Conservation (phyloP, 2,329 filamentous ascomycete genomes). For the Lecanoromycetidae sp. region DNA sequence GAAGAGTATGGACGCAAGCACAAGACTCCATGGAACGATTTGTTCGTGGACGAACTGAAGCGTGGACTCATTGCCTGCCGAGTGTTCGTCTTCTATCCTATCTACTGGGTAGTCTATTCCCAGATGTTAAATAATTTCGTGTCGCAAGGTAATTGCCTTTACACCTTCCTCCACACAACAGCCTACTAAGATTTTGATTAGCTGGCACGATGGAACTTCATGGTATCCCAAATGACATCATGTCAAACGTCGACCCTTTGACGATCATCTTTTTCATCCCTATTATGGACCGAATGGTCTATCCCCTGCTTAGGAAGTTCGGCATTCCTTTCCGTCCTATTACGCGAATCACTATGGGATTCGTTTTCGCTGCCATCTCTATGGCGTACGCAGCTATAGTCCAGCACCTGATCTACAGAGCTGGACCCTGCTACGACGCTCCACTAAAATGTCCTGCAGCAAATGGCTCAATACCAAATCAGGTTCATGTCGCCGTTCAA, state of each 20-base stretch:
- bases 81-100: conserved; percentile 58
- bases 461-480: conserved; percentile 29
- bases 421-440: conserved; percentile 15
- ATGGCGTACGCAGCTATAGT: conserved; percentile 41
- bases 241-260: conserved; percentile 65
- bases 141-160: conserved; percentile 40
- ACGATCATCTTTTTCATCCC: conserved; percentile 65
- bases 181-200: too few species aligned
- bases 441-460: conserved; percentile 16
- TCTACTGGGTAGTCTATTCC: conserved; percentile 57
- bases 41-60: conserved; percentile 61
- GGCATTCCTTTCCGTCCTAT: conserved; percentile 41
- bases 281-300: conserved; percentile 55
- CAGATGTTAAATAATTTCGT: conserved; percentile 58
- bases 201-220: conserved; percentile 50
- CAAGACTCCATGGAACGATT: conserved; percentile 50
- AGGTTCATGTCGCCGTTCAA: conserved; percentile 34
- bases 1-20: conserved; percentile 36
- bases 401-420: conserved; percentile 43
- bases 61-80: conserved; percentile 54
- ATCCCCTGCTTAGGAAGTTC: conserved; percentile 47
- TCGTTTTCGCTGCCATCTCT: conserved; percentile 34
- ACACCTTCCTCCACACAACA: too few species aligned
- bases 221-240: conserved; percentile 61
- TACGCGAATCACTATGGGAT: conserved; percentile 41